Base-by-base conservation (phyloP, 148 eudicot genomes). In the Vaccinium myrtillus region DNA sequence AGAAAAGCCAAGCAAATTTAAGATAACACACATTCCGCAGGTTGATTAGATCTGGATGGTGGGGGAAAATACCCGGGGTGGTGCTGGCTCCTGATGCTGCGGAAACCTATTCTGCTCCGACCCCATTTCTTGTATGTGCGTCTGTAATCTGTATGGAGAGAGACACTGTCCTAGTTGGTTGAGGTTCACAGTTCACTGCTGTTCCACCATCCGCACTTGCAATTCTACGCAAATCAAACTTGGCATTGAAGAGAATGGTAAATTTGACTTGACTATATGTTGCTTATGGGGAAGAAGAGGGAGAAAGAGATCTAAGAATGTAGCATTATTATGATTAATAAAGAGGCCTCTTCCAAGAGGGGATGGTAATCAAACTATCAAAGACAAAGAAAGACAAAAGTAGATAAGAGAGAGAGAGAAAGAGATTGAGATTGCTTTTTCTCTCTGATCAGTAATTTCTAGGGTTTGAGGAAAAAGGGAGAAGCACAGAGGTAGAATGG, bases 101-200 rank as follows among this genome's bases (percentile, higher is more conserved):
- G 87, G 94, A 90, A 91, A 91, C 86, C 94, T 87, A 67, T 90
- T 93, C 80, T 93, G 95, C 90, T 93, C 95, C 15, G 93, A 89
- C 55, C 87, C 95, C 95, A 93, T 93, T 87, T 5, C 36, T 82
- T n/a, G 11, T 67, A 14, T 67, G 32, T 67, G 74, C 12, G 16
- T 30, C 74, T 30, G 74, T 25, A n/a, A 8, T 23, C 30, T 65
- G 32, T 43, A 43, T 43, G 46, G 46, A 43, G 5, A 43, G 46
- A 43, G 46, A 43, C 39, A 23, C 36, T 10, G 16, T 67, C 73
- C 73, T 25, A 67, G 19, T 69, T 69, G 43, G 43, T 14, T 69
- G 46, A 43, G 46, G 46, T 43, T 43, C 46, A 43, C 18, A 63
- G 39, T 16, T 48, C 63, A 25, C 83, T 25, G 83, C n/a, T 67